Evolutionary conservation across 225 moss, liverwort and hornwort genomes (phyloP), one percentile per base, ranked within the genome.

Genomic region (Marchantia polymorpha): DNA sequence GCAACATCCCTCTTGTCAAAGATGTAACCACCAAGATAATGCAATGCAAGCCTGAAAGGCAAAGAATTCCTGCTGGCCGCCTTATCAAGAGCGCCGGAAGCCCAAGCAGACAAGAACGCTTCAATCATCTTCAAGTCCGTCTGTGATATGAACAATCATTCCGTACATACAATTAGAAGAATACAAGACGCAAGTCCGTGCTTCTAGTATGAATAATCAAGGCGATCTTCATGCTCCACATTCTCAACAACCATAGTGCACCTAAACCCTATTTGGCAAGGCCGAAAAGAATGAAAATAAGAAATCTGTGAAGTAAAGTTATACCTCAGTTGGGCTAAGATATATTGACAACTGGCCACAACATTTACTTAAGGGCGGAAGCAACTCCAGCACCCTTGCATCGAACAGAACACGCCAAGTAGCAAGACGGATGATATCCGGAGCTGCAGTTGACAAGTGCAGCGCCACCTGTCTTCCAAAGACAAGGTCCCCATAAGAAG

Each of bases 391-490:
- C 23, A 90, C 92, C 70, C 86, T 89, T 81, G 89, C 85, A 83
- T 91, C 93, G 17, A 85, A 84, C 77, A 99, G 52, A 65, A 88
- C 82, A 48, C 92, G 91, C 99, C 99, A 99, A 30, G 90, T 59
- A 64, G 90, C 91, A 82, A 92, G 81, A 49, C 99, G 91, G 72
- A 95, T 84, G 23, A 87, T 48, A 74, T 85, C 87, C 53, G 92
- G 88, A 54, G 91, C 93, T 69, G 89, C 88, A 54, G 86, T 86
- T 69, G 89, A 94, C 52, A 95, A 84, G 80, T 95, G 56, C 50
- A 95, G 60, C 56, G 92, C 93, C 27, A 99, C 90, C 82, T 99
- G 99, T 52, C 99, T 93, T 31, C 79, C 93, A 80, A 99, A 99
- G 49, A 90, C 89, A 50, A 81, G 72, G 83, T 93, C 93, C 50